phyloP scores from a whole-genome alignment of 495 filamentous ascomycete species.

The Bathelium albidoporum region DNA sequence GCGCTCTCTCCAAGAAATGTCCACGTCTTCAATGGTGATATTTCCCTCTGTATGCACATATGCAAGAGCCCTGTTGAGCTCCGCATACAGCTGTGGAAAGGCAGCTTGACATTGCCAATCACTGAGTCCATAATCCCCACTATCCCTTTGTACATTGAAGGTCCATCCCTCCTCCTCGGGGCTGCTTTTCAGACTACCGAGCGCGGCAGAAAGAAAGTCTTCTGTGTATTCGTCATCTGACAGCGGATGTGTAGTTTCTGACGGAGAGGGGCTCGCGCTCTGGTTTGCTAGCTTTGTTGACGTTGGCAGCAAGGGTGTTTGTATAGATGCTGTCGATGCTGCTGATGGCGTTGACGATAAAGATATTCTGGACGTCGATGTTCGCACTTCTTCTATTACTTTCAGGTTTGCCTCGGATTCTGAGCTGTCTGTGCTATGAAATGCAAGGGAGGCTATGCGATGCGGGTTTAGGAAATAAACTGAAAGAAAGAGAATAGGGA shows the following conservation, averaged over 20 bases:
- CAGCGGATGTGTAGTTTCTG: background rate
- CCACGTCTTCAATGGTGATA: slow-evolving; percentile 17
- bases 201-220: background rate
- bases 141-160: slow-evolving; percentile 13
- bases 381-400: background rate
- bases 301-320: background rate
- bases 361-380: background rate
- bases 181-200: background rate
- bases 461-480: background rate
- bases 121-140: slow-evolving; percentile 14
- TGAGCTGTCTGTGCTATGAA: background rate
- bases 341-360: background rate
- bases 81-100: slow-evolving; percentile 19
- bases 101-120: slow-evolving; percentile 20
- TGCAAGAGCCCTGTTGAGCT: slow-evolving; percentile 18
- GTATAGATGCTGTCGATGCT: background rate
- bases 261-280: background rate
- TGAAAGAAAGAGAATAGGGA: background rate
- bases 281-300: background rate
- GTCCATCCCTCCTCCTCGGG: slow-evolving; percentile 10
- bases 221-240: background rate
- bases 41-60: slow-evolving; percentile 13
- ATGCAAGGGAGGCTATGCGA: background rate
- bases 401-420: background rate
- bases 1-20: slow-evolving; percentile 12